These are phyloP conservation scores for Cryomyces minteri DNA, from an alignment of 495 filamentous ascomycete species.

Conservation along the genomic window DNA sequence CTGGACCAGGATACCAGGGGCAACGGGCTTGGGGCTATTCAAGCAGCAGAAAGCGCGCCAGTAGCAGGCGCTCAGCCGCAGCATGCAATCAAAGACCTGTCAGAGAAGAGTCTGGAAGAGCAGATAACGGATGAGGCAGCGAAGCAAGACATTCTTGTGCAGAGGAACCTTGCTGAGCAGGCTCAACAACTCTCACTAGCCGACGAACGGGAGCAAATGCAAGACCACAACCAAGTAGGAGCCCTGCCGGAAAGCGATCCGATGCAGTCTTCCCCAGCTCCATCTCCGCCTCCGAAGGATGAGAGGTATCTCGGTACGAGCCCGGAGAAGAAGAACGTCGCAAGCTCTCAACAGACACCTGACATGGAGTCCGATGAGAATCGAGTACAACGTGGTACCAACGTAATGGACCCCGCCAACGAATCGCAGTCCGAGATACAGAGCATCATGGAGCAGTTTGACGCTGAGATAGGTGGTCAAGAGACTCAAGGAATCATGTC, in stretches of 20 bases:
- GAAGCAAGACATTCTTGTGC: no score
- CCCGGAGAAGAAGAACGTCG: constrained; percentile 1
- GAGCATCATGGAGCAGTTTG: constrained; percentile 72
- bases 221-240: no score
- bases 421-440: constrained; percentile 76
- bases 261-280: constrained; percentile 10
- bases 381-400: constrained; percentile 31
- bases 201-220: no score
- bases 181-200: no score
- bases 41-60: no score
- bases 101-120: no score
- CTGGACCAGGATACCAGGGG: no score
- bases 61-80: no score
- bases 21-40: no score
- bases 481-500: constrained; percentile 66
- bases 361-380: constrained; percentile 18
- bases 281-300: constrained; percentile 23
- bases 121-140: no score
- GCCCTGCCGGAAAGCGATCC: not conserved
- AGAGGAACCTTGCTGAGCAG: no score
- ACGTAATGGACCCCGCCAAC: constrained; percentile 22
- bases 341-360: constrained; percentile 17
- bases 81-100: no score
- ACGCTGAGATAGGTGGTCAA: constrained; percentile 40
- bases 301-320: constrained; percentile 45